Evolutionary conservation across 352 stramenopile genomes (phyloP), one percentile per base, ranked within the genome.

Genomic region (Globisporangium nunn): DNA sequence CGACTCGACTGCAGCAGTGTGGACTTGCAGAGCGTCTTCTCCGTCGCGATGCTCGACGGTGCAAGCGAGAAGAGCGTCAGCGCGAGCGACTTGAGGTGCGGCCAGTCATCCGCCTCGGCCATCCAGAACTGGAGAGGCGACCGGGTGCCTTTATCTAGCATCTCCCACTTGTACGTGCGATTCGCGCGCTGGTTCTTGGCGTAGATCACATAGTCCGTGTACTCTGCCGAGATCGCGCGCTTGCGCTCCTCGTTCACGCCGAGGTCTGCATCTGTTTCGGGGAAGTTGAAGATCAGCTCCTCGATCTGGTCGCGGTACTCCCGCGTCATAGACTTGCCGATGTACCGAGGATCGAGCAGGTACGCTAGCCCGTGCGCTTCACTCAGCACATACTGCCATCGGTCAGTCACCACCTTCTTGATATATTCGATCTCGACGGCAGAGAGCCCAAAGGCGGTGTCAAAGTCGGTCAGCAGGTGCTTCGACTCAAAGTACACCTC

Each of bases 401-500:
- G 63, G 51, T 90, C 75, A 0, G 75, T 89, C 41, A 93, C 78
- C 4, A 93, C 72, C 64, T 86, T 87, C 62, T 88, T 93, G 50
- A 91, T 86, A 35, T 93, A 91, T 64, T 87, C 80, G 2, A 88
- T 63, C 37, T 93, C 82, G 23, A 81, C 68, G 12, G 74, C 75
- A 3, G 76, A 75, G 2, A 93, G 64, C 5, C 78, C 76, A 63
- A 89, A 91, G 5, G 87, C 76, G 0, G 75, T 69, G 55, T 93
- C 80, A 57, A 93, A 89, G 57, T 90, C 82, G 0, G 76, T 88
- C 31, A 87, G 56, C 56, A 93, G 64, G 50, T 88, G 78, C 59
- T 88, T 88, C 2, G 75, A 86, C 61, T 91, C 80, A 39, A 88
- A 90, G 64, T 91, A 93, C 3, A 93, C 80, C 54, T 93, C 82